Percentiles rank a stretch among this genome's conserved stretches.
These are phyloP conservation scores for Croton laevigatus DNA, from an alignment of 441 rosid genomes.

Conservation along the genomic window DNA sequence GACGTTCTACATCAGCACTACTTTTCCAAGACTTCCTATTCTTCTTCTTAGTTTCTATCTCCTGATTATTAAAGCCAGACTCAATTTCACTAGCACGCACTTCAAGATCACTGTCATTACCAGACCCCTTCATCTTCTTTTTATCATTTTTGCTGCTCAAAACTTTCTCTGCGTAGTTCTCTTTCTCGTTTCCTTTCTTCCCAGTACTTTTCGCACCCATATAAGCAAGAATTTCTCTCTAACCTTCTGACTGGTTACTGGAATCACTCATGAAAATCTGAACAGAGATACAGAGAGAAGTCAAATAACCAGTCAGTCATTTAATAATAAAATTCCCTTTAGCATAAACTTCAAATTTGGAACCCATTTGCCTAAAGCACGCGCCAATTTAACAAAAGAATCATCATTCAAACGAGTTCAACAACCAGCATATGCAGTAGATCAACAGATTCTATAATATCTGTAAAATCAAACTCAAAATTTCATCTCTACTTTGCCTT, in stretches of 20 bases:
- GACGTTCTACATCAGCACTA: background rate
- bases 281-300: constrained; percentile 11
- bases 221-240: background rate
- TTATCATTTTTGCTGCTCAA: background rate
- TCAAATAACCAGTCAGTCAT: constrained; percentile 17
- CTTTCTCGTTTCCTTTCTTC: background rate
- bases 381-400: background rate
- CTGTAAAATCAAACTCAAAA: background rate
- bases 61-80: background rate
- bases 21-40: background rate
- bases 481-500: background rate
- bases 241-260: constrained; percentile 15
- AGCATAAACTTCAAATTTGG: background rate
- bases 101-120: background rate
- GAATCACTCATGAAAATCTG: constrained; percentile 20
- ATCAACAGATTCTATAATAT: background rate
- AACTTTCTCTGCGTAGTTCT: background rate
- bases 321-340: background rate
- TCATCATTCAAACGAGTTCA: background rate
- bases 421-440: background rate
- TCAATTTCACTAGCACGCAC: background rate
- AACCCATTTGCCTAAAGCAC: background rate
- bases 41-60: constrained; percentile 5
- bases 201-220: constrained; percentile 6
- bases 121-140: background rate